Evolutionary conservation across 768 basidiomycete species (phyloP).

Genomic region (Gymnopilus dilepis): DNA sequence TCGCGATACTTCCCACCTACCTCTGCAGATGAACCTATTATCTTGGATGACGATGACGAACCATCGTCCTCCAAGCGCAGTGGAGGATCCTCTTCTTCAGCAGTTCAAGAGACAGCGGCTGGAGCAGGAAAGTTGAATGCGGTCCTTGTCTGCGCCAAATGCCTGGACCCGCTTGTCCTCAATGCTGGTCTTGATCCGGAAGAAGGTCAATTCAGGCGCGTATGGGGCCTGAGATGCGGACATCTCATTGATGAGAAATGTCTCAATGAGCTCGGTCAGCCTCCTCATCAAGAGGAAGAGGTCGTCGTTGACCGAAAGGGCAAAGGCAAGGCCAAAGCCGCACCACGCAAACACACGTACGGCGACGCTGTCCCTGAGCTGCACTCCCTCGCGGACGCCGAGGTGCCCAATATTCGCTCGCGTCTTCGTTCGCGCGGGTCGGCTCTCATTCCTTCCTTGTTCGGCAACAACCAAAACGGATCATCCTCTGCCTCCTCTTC

Average conservation of each 20-base stretch:
- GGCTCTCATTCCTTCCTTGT: constrained; percentile 9
- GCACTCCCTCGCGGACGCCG: constrained; percentile 25
- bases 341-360: constrained; percentile 15
- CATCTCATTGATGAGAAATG: constrained; percentile 84
- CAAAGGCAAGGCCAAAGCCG: constrained; percentile 44
- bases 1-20: constrained; percentile 33
- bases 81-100: constrained; percentile 8
- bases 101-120: constrained; percentile 8
- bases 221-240: constrained; percentile 80
- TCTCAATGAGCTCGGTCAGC: constrained; percentile 60
- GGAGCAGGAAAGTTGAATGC: constrained; percentile 35
- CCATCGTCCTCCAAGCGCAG: background rate
- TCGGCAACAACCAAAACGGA: constrained; percentile 6
- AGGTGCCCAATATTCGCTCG: constrained; percentile 52
- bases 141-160: constrained; percentile 69
- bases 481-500: constrained; percentile 15
- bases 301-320: constrained; percentile 44
- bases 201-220: constrained; percentile 49
- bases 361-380: constrained; percentile 16
- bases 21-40: constrained; percentile 45
- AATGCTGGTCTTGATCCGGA: constrained; percentile 51
- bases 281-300: constrained; percentile 27
- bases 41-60: constrained; percentile 52
- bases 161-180: constrained; percentile 66
- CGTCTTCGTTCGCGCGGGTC: constrained; percentile 56